Conservation (phyloP, 164 flowering plant species). For the Tetrastigma voinierianum region DNA sequence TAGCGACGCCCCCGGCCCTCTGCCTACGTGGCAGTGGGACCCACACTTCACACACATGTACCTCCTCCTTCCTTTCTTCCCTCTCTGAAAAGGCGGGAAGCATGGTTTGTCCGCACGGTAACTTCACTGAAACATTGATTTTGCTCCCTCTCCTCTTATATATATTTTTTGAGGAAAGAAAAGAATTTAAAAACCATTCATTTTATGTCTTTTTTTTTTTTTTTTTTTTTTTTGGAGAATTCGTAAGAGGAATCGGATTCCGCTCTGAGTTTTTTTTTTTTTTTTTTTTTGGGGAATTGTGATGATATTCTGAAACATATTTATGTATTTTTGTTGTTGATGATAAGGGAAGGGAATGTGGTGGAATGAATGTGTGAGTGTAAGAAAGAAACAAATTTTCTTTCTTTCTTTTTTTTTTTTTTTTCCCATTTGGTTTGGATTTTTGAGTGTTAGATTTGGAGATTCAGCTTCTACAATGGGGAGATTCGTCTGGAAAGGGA, state of each 20-base stretch:
- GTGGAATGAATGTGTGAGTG: no score
- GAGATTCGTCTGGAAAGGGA: neutral
- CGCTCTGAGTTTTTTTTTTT: neutral
- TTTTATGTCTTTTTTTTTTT: neutral
- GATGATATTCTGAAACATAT: no score
- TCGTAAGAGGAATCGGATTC: neutral
- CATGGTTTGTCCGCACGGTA: neutral
- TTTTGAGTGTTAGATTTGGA: neutral
- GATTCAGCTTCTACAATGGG: neutral
- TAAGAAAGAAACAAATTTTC: no score
- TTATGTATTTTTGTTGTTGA: no score
- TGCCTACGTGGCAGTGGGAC: slow-evolving; percentile 29
- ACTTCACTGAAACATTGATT: no score
- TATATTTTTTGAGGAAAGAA: neutral
- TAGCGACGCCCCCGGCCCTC: slow-evolving; percentile 11
- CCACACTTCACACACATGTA: no score
- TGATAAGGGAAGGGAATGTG: no score
- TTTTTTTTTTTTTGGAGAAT: no score
- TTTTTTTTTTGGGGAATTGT: no score
- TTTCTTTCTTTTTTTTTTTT: no score
- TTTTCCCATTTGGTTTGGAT: no score
- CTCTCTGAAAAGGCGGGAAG: slow-evolving; percentile 34
- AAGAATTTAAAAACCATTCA: no score
- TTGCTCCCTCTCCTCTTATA: neutral
- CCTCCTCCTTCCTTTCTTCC: neutral